Percentiles rank a stretch among this genome's conserved stretches.
Evolutionary conservation across 768 basidiomycete species (phyloP).

Genomic region (Leccinum longicurvipes): DNA sequence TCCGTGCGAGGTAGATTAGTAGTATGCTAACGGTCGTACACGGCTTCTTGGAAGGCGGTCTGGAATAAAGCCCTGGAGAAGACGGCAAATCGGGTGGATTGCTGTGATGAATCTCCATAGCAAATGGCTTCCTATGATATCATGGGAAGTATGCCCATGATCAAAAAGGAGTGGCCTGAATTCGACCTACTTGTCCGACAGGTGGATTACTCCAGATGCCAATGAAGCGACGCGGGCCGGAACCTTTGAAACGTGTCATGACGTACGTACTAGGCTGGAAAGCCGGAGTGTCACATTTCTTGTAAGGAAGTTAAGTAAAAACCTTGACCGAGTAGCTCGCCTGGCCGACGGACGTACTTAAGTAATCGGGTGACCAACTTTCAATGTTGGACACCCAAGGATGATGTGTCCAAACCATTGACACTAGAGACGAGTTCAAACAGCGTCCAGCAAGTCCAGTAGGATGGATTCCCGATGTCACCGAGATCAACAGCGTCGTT

Average conservation of each 20-base stretch:
- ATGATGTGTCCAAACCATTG: background rate
- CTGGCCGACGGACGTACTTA: background rate
- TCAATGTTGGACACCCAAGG: background rate
- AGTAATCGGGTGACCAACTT: background rate
- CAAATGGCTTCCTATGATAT: background rate
- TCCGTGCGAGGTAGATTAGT: background rate
- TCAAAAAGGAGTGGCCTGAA: constrained; percentile 1
- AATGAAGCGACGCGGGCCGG: background rate
- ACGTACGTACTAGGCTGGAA: background rate
- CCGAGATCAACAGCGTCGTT: background rate
- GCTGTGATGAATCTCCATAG: constrained; percentile 1
- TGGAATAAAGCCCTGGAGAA: background rate
- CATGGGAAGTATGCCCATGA: constrained; percentile 6
- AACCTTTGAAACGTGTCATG: background rate
- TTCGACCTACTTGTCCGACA: constrained; percentile 6
- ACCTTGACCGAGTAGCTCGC: background rate
- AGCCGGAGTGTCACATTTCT: background rate
- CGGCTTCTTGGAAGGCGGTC: background rate
- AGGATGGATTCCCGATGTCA: background rate
- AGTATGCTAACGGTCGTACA: background rate
- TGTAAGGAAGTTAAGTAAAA: background rate
- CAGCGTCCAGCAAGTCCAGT: background rate
- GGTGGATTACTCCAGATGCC: background rate
- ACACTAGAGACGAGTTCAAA: background rate
- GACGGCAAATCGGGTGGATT: background rate